Percentiles rank a stretch among this genome's conserved stretches.
These are phyloP conservation scores for Citrus australasica DNA, from an alignment of 345 rosid genomes.

Conservation along the genomic window DNA sequence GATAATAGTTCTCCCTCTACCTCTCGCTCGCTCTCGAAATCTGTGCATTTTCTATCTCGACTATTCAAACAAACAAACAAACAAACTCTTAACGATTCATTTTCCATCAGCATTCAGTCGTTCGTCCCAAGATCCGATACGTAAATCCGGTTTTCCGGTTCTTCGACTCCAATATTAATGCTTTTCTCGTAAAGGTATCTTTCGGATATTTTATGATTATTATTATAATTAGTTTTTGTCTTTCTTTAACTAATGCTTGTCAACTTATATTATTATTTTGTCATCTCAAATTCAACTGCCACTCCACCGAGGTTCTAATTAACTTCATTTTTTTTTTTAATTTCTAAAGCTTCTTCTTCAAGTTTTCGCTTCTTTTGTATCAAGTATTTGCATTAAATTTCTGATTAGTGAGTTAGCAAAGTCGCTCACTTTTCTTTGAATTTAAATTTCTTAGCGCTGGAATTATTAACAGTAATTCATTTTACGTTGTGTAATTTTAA, in stretches of 20 bases:
- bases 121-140: constrained; percentile 18
- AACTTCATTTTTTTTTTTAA: neutral
- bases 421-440: neutral
- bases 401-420: neutral
- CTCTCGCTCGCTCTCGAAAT: constrained; percentile 25
- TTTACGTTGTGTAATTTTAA: constrained; percentile 4
- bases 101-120: neutral
- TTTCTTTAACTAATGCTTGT: neutral
- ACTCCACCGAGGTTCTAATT: neutral
- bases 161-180: neutral
- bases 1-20: neutral
- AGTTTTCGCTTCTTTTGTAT: neutral
- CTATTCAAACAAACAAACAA: neutral
- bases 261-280: neutral
- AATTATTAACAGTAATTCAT: neutral
- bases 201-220: neutral
- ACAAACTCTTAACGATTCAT: neutral
- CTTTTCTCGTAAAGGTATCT: neutral
- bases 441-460: neutral
- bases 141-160: neutral
- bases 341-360: neutral
- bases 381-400: neutral
- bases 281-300: neutral
- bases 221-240: too few species aligned
- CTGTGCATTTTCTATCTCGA: constrained; percentile 24